Evolutionary conservation across 2,329 filamentous ascomycete genomes (phyloP).

Genomic region (Penicillium frequentans): DNA sequence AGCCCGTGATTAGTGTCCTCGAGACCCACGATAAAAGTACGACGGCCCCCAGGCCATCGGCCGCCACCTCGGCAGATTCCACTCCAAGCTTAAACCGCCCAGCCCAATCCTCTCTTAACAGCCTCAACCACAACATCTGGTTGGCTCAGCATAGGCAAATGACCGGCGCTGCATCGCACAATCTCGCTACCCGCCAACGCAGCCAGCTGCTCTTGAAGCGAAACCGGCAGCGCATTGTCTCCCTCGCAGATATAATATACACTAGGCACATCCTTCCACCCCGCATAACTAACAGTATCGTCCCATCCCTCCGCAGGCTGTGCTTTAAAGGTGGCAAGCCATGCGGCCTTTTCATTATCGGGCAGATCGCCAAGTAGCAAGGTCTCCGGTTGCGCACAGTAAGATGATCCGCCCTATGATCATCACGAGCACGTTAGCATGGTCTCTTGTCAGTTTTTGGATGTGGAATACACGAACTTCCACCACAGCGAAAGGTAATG

Average conservation of each 20-base stretch:
- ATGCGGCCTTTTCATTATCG: background rate
- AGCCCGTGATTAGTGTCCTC: too few species aligned
- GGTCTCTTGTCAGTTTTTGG: background rate
- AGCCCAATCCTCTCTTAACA: background rate
- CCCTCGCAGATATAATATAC: slow-evolving; percentile 1
- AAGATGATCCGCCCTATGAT: background rate
- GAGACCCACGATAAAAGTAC: too few species aligned
- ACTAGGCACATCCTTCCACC: slow-evolving; percentile 2
- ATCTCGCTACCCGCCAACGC: background rate
- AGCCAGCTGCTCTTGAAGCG: slow-evolving; percentile 1
- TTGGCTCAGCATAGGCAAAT: background rate
- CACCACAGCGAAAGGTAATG: background rate
- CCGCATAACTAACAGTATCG: background rate
- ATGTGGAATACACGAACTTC: background rate
- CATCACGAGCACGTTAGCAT: background rate
- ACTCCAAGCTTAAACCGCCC: background rate
- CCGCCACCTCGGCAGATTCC: too few species aligned
- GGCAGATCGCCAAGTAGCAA: background rate
- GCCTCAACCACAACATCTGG: background rate
- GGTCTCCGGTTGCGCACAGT: background rate
- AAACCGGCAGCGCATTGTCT: background rate
- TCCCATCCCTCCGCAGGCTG: background rate
- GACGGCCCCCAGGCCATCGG: too few species aligned
- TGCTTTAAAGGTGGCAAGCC: background rate
- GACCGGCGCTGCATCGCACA: background rate